phyloP scores from a whole-genome alignment of 2,329 filamentous ascomycete species.

The Penicillium rolfsii region DNA sequence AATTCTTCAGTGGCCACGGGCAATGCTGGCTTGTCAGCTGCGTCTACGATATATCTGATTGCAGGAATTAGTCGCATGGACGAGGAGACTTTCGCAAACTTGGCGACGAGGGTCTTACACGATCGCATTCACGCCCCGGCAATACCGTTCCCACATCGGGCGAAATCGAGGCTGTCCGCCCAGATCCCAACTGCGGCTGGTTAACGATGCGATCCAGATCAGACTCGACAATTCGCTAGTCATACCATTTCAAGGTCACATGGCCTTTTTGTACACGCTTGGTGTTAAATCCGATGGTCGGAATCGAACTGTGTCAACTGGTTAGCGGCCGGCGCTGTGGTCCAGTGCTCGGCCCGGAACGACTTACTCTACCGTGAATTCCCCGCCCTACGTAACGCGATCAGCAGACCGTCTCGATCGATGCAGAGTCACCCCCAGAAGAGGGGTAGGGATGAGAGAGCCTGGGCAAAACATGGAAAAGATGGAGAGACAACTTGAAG shows the following conservation, averaged over 20 bases:
- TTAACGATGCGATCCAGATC: conserved; percentile 25
- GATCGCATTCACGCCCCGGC: conserved; percentile 94
- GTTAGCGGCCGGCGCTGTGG: conserved; percentile 10
- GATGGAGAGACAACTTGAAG: background rate
- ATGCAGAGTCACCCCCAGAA: background rate
- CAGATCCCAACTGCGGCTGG: conserved; percentile 76
- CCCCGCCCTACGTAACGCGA: conserved; percentile 71
- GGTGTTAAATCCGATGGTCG: conserved; percentile 98
- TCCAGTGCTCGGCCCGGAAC: conserved; percentile 12
- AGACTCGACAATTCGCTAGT: conserved; percentile 19
- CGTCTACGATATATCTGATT: conserved; percentile 87
- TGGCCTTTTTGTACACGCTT: conserved; percentile 97
- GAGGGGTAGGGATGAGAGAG: conserved; percentile 53
- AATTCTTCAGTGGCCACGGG: conserved; percentile 89
- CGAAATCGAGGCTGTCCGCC: conserved; percentile 96
- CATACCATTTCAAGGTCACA: conserved; percentile 92
- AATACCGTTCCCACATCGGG: conserved; percentile 99
- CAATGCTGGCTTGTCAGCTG: conserved; percentile 79
- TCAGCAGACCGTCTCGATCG: conserved; percentile 21
- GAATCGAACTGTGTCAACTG: conserved; percentile 75
- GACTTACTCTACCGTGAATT: conserved; percentile 98
- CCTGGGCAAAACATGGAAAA: background rate
- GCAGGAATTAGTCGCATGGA: background rate
- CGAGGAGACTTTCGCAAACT: background rate
- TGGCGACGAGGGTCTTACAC: conserved; percentile 59